Evolutionary conservation across 148 eudicot species (phyloP).

Genomic region (Rhododendron simsii): DNA sequence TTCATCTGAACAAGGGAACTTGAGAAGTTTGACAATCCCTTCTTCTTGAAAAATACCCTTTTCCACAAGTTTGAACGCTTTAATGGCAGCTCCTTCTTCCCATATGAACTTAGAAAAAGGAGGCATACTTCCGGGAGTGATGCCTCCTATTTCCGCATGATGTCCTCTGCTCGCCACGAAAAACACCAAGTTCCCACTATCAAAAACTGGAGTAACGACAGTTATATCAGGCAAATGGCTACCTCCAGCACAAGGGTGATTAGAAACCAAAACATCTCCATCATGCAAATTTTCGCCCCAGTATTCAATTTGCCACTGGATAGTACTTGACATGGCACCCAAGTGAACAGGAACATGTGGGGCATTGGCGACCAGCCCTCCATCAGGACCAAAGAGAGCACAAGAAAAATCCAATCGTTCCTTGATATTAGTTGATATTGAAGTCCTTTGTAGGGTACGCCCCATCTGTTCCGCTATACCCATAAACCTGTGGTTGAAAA

Average conservation of each 20-base stretch:
- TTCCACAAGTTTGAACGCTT: constrained; percentile 96
- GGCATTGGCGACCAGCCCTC: constrained; percentile 96
- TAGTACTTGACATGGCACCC: constrained; percentile 99
- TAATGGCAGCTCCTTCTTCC: constrained; percentile 99
- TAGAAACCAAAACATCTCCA: constrained; percentile 89
- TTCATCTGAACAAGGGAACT: constrained; percentile 53
- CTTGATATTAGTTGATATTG: constrained; percentile 95
- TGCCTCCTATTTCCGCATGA: constrained; percentile 98
- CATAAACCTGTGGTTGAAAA: constrained; percentile 95
- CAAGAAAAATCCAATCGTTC: constrained; percentile 95
- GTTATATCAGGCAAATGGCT: constrained; percentile 99
- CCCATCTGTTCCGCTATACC: constrained; percentile 99
- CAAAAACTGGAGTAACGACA: constrained; percentile 85
- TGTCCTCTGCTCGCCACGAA: constrained; percentile 98
- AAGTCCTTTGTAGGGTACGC: constrained; percentile 88
- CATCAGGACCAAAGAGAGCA: constrained; percentile 94
- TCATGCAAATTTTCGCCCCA: constrained; percentile 81
- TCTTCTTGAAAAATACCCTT: constrained; percentile 91
- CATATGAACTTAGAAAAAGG: constrained; percentile 94
- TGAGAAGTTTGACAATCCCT: constrained; percentile 78
- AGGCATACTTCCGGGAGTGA: constrained; percentile 99
- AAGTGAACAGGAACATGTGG: constrained; percentile 99
- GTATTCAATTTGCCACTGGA: constrained; percentile 77
- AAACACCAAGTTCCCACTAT: constrained; percentile 66
- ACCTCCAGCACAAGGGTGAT: constrained; percentile 96